Base-by-base conservation (phyloP, 2,329 filamentous ascomycete species). In the Clarireedia paspali region DNA sequence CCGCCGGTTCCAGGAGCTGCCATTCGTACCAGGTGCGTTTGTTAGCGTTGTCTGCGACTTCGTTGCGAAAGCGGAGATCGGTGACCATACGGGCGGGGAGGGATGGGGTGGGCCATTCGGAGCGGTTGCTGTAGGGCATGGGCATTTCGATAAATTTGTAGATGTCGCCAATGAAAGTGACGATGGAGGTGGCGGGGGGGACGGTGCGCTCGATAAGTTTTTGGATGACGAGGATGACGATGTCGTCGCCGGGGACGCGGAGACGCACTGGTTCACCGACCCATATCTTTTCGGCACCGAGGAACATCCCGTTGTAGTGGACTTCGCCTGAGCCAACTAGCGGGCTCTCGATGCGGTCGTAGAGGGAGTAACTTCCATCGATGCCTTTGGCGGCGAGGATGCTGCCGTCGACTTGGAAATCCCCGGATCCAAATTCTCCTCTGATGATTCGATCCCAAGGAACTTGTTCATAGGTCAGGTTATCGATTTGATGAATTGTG, bases 281-380 rank as follows among this genome's bases (percentile, higher is more conserved):
- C 77, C 79, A 83, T 23, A 83, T 72, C 66, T 82, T 83, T 63
- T 84, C 81, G 1, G 76, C 79, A 5, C 81, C 81, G 0, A 83
- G 66, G 64, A 74, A 83, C 50, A 83, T 71, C 34, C 77, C 78
- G 56, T 77, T 77, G 66, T 77, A 83, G 53, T 75, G 71, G 3
- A 70, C 66, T 47, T 75, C 73, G 14, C 71, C 72, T 6, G 68
- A 66, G 23, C 68, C 65, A 3, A 69, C 67, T 1, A 72, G 63
- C 1, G 67, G 62, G 20, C 69, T 73, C 45, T 72, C 72, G n/a
- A 75, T 67, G n/a, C 67, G 71, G 49, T 76, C 74, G 56, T 80
- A 76, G 2, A 77, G 73, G 0, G 78, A 81, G 63, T 80, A 82
- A 26, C 77, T 77, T 24, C 72, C 70, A 63, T 82, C 80, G 36